Evolutionary conservation across 306 rosid genomes (phyloP).

Genomic region (Prosopis cineraria): DNA sequence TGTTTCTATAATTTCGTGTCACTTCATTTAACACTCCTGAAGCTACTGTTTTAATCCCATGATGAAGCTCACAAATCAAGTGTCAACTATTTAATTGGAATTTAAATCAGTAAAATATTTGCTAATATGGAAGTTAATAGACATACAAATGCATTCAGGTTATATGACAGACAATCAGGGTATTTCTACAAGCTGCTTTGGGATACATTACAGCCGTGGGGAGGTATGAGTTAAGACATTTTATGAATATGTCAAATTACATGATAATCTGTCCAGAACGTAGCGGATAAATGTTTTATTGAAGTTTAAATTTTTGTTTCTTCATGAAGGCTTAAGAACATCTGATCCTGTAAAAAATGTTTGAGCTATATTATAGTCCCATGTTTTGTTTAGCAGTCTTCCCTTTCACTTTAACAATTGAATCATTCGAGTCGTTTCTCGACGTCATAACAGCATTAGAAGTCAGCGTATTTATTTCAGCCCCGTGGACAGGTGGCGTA

Average conservation of each 20-base stretch:
- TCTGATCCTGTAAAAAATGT: background rate
- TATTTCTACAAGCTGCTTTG: conserved; percentile 12
- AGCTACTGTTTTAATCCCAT: conserved; percentile 3
- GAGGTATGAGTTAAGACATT: background rate
- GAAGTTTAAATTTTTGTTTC: background rate
- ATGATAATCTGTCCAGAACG: background rate
- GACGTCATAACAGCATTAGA: background rate
- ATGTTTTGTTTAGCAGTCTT: background rate
- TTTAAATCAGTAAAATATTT: background rate
- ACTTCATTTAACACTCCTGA: conserved; percentile 27
- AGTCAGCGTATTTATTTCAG: background rate
- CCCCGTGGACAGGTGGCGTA: background rate
- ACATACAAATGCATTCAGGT: background rate
- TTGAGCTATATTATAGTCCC: background rate
- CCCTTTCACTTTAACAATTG: background rate
- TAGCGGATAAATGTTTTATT: background rate
- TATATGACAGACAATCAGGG: background rate
- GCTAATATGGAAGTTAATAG: background rate
- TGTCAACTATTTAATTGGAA: conserved; percentile 5
- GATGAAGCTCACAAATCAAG: conserved; percentile 25
- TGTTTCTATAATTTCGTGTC: background rate
- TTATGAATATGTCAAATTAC: background rate
- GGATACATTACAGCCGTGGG: background rate
- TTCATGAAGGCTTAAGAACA: conserved; percentile 3
- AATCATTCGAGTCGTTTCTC: background rate